These are phyloP conservation scores for Tolypocladium album DNA, from an alignment of 2,329 filamentous ascomycete species.

Conservation along the genomic window DNA sequence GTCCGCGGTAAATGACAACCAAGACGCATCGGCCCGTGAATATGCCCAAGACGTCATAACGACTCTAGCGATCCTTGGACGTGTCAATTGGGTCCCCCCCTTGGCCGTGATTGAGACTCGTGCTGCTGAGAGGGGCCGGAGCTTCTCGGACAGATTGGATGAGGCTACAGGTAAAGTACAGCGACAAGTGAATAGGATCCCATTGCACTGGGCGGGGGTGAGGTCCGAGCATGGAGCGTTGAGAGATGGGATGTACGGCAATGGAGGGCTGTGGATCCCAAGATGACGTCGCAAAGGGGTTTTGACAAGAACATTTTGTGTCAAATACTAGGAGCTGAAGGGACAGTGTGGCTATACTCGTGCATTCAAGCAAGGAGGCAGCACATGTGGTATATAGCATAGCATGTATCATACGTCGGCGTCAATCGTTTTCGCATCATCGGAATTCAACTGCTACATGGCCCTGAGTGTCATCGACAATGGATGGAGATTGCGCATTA, in stretches of 20 bases:
- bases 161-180: constrained; percentile 39
- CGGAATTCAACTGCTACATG: too few species aligned
- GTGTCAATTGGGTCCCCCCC: constrained; percentile 33
- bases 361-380: too few species aligned
- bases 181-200: constrained; percentile 44
- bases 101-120: constrained; percentile 26
- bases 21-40: constrained; percentile 15
- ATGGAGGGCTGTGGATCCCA: constrained; percentile 36
- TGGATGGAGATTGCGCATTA: background rate
- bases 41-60: constrained; percentile 29
- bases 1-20: constrained; percentile 6
- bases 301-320: background rate
- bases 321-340: too few species aligned
- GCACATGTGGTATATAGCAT: too few species aligned
- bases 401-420: too few species aligned
- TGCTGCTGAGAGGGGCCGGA: constrained; percentile 28
- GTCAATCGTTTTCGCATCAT: too few species aligned
- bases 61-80: constrained; percentile 32
- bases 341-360: too few species aligned
- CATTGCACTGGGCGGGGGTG: constrained; percentile 48
- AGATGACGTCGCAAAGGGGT: constrained; percentile 7
- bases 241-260: constrained; percentile 38
- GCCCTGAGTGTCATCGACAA: background rate
- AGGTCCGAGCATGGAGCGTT: constrained; percentile 35
- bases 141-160: constrained; percentile 32